Evolutionary conservation across 2,329 filamentous ascomycete species (phyloP).

Genomic region (Trichoderma semiorbis): DNA sequence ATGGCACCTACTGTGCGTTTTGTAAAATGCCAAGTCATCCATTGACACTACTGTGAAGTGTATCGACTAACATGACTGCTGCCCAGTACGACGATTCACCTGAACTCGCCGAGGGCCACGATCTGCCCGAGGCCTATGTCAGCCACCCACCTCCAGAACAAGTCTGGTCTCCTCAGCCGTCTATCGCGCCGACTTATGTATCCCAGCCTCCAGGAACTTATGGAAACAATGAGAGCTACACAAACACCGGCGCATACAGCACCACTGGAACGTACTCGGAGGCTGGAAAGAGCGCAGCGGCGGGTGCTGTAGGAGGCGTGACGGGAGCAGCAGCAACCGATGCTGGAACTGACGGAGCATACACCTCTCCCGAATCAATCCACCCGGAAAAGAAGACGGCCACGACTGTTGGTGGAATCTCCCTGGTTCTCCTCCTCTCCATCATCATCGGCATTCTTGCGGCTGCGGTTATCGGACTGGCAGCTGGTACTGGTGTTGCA

Average conservation of each 20-base stretch:
- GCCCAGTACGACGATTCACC: conserved; percentile 3
- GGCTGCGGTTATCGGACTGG: conserved; percentile 7
- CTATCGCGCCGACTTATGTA: neutral
- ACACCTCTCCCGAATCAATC: neutral
- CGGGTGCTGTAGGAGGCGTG: neutral
- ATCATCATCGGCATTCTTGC: conserved; percentile 7
- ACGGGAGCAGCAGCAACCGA: neutral
- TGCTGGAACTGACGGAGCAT: neutral
- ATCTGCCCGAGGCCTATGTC: neutral
- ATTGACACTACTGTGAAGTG: neutral
- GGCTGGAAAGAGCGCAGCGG: neutral
- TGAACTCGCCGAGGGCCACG: neutral
- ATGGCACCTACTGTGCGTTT: conserved; percentile 5
- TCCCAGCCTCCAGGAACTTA: neutral
- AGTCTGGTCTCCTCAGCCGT: conserved; percentile 9
- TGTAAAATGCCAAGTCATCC: neutral
- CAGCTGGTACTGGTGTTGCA: conserved; percentile 7
- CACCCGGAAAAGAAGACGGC: neutral
- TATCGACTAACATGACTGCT: neutral
- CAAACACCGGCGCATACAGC: neutral
- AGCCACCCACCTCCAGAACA: neutral
- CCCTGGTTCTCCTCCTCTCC: neutral
- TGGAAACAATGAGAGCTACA: neutral
- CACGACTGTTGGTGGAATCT: neutral
- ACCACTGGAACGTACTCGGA: neutral